Conservation (phyloP, 2,329 filamentous ascomycete species). For the Aureobasidium melanogenum region DNA sequence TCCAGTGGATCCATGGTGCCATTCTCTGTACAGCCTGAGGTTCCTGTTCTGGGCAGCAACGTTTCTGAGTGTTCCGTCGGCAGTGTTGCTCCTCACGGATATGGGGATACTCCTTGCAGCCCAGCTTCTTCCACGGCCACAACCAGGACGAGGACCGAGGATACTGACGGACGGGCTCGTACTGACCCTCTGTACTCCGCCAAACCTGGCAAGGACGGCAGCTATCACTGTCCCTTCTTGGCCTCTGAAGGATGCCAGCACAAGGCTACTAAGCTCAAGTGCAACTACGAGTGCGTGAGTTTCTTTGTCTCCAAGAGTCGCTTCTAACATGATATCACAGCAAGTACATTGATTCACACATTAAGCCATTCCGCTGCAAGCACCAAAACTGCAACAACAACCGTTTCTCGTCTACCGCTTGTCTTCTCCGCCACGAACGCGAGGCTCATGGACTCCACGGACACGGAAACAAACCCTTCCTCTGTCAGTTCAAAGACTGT, state of each 20-base stretch:
- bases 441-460: constrained; percentile 95
- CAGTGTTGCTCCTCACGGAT: not conserved
- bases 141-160: not conserved
- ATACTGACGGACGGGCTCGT: constrained; percentile 28
- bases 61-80: not conserved
- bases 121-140: not conserved
- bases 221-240: constrained; percentile 89
- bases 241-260: constrained; percentile 69
- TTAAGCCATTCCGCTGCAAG: constrained; percentile 96
- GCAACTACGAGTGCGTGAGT: constrained; percentile 81
- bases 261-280: constrained; percentile 92
- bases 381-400: constrained; percentile 71
- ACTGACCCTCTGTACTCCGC: constrained; percentile 63
- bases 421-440: constrained; percentile 86
- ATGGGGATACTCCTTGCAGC: not conserved
- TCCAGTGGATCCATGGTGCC: not conserved
- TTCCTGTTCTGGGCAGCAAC: not conserved
- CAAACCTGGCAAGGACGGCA: constrained; percentile 58
- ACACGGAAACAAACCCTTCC: constrained; percentile 84
- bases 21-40: not conserved
- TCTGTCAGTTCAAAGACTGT: constrained; percentile 81
- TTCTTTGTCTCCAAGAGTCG: not conserved
- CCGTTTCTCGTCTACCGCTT: constrained; percentile 90
- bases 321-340: constrained; percentile 38
- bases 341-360: constrained; percentile 94